Base-by-base conservation (phyloP, 768 basidiomycete genomes). In the Rhodotorula sphaerocarpa region DNA sequence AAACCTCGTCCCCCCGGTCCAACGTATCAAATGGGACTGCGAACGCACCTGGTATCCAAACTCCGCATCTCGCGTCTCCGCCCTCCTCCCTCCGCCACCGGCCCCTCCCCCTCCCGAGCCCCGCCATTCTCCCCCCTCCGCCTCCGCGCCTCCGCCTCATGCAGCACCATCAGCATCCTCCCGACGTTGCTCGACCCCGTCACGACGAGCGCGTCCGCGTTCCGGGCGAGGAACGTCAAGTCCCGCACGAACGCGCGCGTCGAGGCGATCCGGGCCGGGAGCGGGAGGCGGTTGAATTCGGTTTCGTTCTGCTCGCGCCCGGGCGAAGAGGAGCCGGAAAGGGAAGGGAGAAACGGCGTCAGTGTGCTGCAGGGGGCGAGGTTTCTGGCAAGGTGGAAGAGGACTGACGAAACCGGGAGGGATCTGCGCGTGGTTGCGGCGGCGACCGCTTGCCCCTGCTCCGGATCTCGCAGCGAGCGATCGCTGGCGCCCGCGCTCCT, bases 151-250 rank as follows among this genome's bases (percentile, higher is more conserved):
- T 21, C 20, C 31, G 41, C 57, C 57, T 58, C 50, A 9, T 43
- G 51, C 20, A 72, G 62, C 31, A 70, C 16, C 33, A 47, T 51
- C 62, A 72, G 51, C 28, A 72, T 45, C 28, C 71, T 25, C 1
- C 71, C 71, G 23, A 72, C 71, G 52, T 72, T 72, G 31, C 61
- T 65, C 1, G 55, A 55, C 5, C 57, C 69, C 6, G 67, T 70
- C 18, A 72, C 45, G 48, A 72, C 69, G 30, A 72, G 30, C n/a
- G 61, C 71, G 33, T 72, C 71, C 12, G 65, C 57, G 1, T 41
- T 43, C 1, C 31, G 48, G 3, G 67, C 50, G 30, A 70, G 55
- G n/a, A 69, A 27, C 0, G 71, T 69, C 9, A 72, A 36, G 55
- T 72, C 71, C 18, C 71, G 61, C 21, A 72, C 61, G 45, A 72